Evolutionary conservation across 2,329 filamentous ascomycete species (phyloP).

Genomic region (Diatrype stigma): DNA sequence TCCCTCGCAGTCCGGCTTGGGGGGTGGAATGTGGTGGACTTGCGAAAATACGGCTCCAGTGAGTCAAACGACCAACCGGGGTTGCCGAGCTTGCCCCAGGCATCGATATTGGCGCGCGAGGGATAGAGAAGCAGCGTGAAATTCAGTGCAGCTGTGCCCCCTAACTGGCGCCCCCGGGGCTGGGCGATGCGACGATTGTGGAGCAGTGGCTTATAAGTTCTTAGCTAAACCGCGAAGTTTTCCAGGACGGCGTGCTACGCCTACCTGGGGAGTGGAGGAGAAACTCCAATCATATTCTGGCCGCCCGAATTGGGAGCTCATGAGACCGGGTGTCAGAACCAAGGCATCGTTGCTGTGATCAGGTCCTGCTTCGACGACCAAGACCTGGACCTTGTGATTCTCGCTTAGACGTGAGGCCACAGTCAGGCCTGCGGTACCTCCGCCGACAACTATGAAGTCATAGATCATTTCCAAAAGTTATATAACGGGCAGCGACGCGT

Average conservation of each 20-base stretch:
- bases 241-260: not conserved
- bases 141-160: slow-evolving; percentile 27
- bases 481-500: too few species aligned
- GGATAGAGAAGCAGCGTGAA: slow-evolving; percentile 25
- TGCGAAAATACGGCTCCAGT: slow-evolving; percentile 4
- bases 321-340: slow-evolving; percentile 33
- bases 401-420: slow-evolving; percentile 40
- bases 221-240: not conserved
- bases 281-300: slow-evolving; percentile 39
- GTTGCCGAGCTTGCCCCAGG: slow-evolving; percentile 25
- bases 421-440: slow-evolving; percentile 46
- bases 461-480: not conserved
- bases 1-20: not conserved
- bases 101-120: slow-evolving; percentile 20
- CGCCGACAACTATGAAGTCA: slow-evolving; percentile 46
- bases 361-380: slow-evolving; percentile 37
- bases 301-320: slow-evolving; percentile 13
- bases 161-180: slow-evolving; percentile 28
- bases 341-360: slow-evolving; percentile 30
- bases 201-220: slow-evolving; percentile 16
- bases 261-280: slow-evolving; percentile 30
- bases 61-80: slow-evolving; percentile 20
- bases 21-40: slow-evolving; percentile 1
- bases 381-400: slow-evolving; percentile 29
- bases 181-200: slow-evolving; percentile 28